These are phyloP conservation scores for Calvatia gigantea DNA, from an alignment of 768 basidiomycete genomes.

Conservation along the genomic window DNA sequence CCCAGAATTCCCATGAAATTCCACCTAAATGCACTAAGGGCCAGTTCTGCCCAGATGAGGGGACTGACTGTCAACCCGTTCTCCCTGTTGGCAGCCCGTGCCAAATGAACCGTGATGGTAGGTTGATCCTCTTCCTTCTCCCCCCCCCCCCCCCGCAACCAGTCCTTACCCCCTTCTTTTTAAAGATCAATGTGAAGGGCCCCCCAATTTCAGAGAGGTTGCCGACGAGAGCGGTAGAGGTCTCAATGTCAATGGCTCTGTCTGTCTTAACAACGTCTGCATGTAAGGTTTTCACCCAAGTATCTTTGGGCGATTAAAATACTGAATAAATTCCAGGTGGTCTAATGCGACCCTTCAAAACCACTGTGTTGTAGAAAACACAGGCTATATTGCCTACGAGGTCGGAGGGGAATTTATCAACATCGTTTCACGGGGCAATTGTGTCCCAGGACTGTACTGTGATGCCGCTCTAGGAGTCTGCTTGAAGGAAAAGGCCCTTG, in stretches of 20 bases:
- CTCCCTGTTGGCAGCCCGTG: constrained; percentile 64
- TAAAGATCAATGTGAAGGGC: constrained; percentile 73
- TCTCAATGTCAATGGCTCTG: constrained; percentile 75
- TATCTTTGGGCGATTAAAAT: not conserved
- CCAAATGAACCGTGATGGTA: constrained; percentile 87
- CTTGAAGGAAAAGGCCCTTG: constrained; percentile 51
- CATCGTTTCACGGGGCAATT: constrained; percentile 81
- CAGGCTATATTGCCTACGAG: constrained; percentile 69
- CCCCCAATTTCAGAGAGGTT: constrained; percentile 61
- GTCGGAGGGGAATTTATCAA: constrained; percentile 61
- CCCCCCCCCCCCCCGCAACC: not conserved
- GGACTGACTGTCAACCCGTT: constrained; percentile 58
- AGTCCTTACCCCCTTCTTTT: not conserved
- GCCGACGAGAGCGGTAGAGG: constrained; percentile 63
- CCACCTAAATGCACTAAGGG: constrained; percentile 61
- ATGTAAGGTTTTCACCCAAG: constrained; percentile 46
- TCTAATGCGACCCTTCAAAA: constrained; percentile 69
- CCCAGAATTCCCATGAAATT: constrained; percentile 31
- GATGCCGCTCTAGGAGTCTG: constrained; percentile 60
- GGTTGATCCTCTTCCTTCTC: constrained; percentile 15
- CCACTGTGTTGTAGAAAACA: constrained; percentile 73
- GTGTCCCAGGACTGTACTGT: constrained; percentile 70
- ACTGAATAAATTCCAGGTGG: constrained; percentile 45
- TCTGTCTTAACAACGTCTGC: constrained; percentile 83
- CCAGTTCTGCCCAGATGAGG: constrained; percentile 84